Evolutionary conservation across 495 filamentous ascomycete genomes (phyloP), one percentile per base, ranked within the genome.

Genomic region (Hyaloscypha variabilis): DNA sequence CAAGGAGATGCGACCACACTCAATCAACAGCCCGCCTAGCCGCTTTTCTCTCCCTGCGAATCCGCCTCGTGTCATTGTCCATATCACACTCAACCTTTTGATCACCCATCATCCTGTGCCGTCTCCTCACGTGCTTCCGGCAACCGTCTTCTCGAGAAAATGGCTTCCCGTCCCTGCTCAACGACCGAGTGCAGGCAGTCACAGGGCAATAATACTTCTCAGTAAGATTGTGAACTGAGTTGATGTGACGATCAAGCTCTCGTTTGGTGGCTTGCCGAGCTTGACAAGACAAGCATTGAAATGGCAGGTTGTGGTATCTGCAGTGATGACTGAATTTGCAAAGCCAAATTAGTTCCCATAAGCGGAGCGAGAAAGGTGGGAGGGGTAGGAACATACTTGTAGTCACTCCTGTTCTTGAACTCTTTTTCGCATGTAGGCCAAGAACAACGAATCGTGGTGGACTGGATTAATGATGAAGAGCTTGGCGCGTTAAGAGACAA

Each of bases 131-230:
- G 31, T 65, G 54, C 8, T 50, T 57, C 26, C 54, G 28, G 19
- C 52, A 65, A 24, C 62, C 62, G n/a, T 65, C 62, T 17, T 59
- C 29, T 31, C 62, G 52, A n/a, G 30, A 49, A n/a, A 65, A 59
- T 17, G 29, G 29, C 17, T 49, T 61, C 8, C 54, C 53, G 17
- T 39, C 30, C 13, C 17, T 30, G 21, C 3, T 46, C 39, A 29
- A 8, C 17, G 52, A 50, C 8, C 31, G n/a, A 1, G 42, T 46
- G 62, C 62, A 65, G 13, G 23, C 19, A n/a, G 29, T 17, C n/a
- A 58, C 23, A 8, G 34, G 24, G 25, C 62, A 65, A 24, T 42
- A 65, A 24, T 65, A 65, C 23, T 39, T 28, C 24, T 65, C 54
- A 8, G 30, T 51, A 21, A 14, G 26, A 8, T 8, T 28, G 31